Conservation (phyloP, 176 grass and related monocot species). For the Secale cereale region DNA sequence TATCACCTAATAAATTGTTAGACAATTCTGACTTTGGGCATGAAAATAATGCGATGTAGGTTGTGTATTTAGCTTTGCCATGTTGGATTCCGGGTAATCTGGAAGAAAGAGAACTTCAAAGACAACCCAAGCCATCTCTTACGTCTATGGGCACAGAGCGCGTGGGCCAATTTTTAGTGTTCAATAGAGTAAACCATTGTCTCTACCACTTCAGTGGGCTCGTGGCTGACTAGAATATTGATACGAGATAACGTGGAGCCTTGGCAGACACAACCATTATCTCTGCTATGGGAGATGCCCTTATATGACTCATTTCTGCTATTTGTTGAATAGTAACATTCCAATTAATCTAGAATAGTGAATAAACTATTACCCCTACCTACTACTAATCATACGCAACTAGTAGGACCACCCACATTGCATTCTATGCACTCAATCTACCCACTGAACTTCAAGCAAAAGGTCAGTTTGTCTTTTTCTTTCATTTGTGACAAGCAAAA, state of each 20-base stretch:
- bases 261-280: background rate
- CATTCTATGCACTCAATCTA: background rate
- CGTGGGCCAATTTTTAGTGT: background rate
- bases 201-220: background rate
- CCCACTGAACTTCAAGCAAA: conserved; percentile 1
- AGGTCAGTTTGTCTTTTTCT: background rate
- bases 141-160: background rate
- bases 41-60: background rate
- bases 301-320: background rate
- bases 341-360: background rate
- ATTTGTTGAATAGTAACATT: background rate
- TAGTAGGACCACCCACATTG: background rate
- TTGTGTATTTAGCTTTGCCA: background rate
- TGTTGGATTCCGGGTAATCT: background rate
- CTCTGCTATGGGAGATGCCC: background rate
- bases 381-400: background rate
- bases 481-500: conserved; percentile 5
- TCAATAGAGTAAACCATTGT: background rate
- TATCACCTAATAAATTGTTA: background rate
- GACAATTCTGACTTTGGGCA: background rate
- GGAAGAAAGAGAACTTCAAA: background rate
- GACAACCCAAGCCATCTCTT: background rate
- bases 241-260: background rate
- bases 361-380: background rate
- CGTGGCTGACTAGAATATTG: background rate